Conservation (phyloP, 352 stramenopile species). For the Phytopythium delawarense region DNA sequence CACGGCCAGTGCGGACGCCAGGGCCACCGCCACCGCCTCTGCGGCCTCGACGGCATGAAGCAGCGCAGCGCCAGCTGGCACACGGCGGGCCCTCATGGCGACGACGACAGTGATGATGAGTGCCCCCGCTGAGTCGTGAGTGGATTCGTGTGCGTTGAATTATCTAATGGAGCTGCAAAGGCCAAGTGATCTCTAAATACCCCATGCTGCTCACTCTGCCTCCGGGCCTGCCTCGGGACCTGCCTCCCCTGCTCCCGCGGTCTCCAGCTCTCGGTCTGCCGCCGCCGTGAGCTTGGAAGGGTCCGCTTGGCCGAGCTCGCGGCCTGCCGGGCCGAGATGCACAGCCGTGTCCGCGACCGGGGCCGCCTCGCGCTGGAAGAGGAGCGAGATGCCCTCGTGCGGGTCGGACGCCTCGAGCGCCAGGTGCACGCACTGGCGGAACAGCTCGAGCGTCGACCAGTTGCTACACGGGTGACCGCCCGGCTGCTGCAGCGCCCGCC, state of each 20-base stretch:
- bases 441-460: constrained; percentile 40
- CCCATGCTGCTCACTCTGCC: background rate
- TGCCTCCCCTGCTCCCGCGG: background rate
- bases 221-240: background rate
- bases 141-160: background rate
- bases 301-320: background rate
- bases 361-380: constrained; percentile 52
- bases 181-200: background rate
- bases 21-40: constrained; percentile 1
- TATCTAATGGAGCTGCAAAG: background rate
- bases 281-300: background rate
- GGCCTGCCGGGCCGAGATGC: constrained; percentile 14
- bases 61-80: constrained; percentile 8
- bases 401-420: constrained; percentile 33
- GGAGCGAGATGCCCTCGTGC: constrained; percentile 30
- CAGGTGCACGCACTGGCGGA: constrained; percentile 61
- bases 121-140: background rate
- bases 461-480: constrained; percentile 9
- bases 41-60: background rate
- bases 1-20: background rate
- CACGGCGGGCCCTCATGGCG: background rate
- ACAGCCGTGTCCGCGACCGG: constrained; percentile 32
- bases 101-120: constrained; percentile 3
- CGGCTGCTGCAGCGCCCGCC: constrained; percentile 20
- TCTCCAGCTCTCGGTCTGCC: too few relatives aligned